Conservation (phyloP, 1,284 basidiomycete genomes). For the Trichosporon coremiiforme region DNA sequence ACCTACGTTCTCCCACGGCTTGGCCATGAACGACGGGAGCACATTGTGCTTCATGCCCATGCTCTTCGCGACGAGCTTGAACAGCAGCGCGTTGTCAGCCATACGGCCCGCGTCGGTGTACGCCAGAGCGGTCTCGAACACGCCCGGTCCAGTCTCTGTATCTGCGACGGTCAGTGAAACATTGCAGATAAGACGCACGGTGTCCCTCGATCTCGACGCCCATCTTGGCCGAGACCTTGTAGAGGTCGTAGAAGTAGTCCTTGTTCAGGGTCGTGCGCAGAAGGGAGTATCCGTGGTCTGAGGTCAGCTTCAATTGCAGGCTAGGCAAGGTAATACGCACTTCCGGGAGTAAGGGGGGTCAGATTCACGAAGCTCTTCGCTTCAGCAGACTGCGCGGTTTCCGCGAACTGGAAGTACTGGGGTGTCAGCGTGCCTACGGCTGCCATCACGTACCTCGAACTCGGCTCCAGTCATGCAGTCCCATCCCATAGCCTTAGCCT, state of each 20-base stretch:
- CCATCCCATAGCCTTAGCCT: constrained; percentile 59
- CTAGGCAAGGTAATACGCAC: constrained; percentile 60
- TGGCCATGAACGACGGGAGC: constrained; percentile 96
- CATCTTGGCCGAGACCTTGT: constrained; percentile 73
- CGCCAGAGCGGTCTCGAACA: constrained; percentile 90
- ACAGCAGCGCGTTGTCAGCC: constrained; percentile 92
- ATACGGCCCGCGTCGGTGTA: constrained; percentile 82
- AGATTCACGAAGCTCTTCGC: constrained; percentile 78
- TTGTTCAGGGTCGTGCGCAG: constrained; percentile 83
- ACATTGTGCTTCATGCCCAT: constrained; percentile 85
- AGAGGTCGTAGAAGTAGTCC: constrained; percentile 86
- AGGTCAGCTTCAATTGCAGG: constrained; percentile 6
- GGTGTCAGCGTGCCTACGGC: not conserved
- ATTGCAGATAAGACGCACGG: constrained; percentile 62
- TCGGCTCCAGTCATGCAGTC: constrained; percentile 79
- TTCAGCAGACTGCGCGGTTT: constrained; percentile 72
- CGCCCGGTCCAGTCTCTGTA: constrained; percentile 90
- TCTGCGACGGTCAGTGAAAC: constrained; percentile 60
- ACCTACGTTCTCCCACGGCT: constrained; percentile 86
- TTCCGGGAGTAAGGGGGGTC: constrained; percentile 82
- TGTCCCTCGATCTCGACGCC: constrained; percentile 86
- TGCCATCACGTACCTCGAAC: constrained; percentile 72
- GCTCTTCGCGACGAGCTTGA: constrained; percentile 91
- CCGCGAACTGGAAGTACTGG: constrained; percentile 94
- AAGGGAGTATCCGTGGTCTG: constrained; percentile 93